Conservation (phyloP, 306 rosid species). For the Neltuma alba region DNA sequence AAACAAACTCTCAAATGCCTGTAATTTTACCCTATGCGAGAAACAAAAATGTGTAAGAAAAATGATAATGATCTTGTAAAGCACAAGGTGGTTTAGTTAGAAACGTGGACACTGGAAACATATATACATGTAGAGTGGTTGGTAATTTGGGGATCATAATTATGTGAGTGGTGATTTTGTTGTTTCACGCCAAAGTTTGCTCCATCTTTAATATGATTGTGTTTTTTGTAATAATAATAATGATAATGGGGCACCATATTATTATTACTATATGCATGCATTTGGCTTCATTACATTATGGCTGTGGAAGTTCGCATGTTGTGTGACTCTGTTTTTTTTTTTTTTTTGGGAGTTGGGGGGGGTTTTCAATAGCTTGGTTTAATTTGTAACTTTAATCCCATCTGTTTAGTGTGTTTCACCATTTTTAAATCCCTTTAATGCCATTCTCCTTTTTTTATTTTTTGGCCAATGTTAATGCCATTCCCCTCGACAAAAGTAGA, state of each 20-base stretch:
- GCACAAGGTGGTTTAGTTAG: too few species aligned
- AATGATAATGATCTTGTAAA: too few species aligned
- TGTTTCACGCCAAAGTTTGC: slow-evolving; percentile 37
- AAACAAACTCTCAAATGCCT: too few species aligned
- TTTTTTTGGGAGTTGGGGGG: too few species aligned
- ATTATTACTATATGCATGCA: slow-evolving; percentile 12
- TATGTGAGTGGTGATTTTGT: not conserved
- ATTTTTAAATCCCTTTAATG: not conserved
- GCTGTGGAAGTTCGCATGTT: not conserved
- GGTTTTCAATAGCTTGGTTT: too few species aligned
- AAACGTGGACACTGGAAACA: not conserved
- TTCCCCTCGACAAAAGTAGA: not conserved
- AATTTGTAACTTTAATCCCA: too few species aligned
- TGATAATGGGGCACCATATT: not conserved
- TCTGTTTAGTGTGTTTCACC: too few species aligned
- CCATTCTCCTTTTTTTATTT: not conserved
- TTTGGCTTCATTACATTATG: not conserved
- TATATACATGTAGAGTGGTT: not conserved
- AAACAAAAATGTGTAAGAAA: too few species aligned
- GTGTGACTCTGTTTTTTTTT: not conserved
- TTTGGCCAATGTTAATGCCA: too few species aligned
- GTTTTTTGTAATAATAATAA: slow-evolving; percentile 21
- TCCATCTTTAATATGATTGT: slow-evolving; percentile 35
- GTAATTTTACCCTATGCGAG: too few species aligned
- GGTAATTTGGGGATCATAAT: slow-evolving; percentile 14